Conservation (phyloP, 768 basidiomycete genomes). For the Lentinula sp. region DNA sequence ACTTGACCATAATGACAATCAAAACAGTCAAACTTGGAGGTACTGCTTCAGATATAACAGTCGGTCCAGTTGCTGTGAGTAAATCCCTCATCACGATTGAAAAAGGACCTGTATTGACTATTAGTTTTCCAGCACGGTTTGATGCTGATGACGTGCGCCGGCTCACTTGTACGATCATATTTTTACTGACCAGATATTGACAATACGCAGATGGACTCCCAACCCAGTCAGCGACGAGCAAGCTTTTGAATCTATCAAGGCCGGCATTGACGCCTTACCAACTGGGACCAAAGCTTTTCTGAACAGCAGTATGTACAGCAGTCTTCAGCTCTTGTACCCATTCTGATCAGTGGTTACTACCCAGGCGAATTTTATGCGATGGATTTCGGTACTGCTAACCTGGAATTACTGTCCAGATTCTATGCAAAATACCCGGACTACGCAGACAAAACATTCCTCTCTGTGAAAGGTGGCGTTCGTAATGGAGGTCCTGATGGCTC, state of each 20-base stretch:
- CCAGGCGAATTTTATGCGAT: constrained; percentile 57
- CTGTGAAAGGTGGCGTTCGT: constrained; percentile 21
- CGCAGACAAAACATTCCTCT: constrained; percentile 27
- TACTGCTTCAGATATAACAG: constrained; percentile 26
- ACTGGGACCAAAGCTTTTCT: constrained; percentile 40
- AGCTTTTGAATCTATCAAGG: constrained; percentile 57
- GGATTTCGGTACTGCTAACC: constrained; percentile 32
- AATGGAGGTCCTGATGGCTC: constrained; percentile 15
- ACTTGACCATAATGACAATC: constrained; percentile 19
- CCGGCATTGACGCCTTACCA: constrained; percentile 35
- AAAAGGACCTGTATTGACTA: background rate
- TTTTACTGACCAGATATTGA: background rate
- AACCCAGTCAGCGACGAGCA: constrained; percentile 46
- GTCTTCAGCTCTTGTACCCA: too few relatives aligned
- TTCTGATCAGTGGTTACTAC: constrained; percentile 4
- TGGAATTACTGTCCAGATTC: constrained; percentile 44
- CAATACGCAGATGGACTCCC: constrained; percentile 31
- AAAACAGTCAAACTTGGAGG: constrained; percentile 30
- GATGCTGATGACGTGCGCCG: constrained; percentile 50
- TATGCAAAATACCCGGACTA: constrained; percentile 33
- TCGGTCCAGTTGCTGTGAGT: constrained; percentile 34
- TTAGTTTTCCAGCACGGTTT: constrained; percentile 21
- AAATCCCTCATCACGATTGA: background rate
- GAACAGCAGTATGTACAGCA: constrained; percentile 35
- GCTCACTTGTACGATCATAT: background rate